phyloP scores from a whole-genome alignment of 2,329 filamentous ascomycete species.

The Colletotrichum siamense region DNA sequence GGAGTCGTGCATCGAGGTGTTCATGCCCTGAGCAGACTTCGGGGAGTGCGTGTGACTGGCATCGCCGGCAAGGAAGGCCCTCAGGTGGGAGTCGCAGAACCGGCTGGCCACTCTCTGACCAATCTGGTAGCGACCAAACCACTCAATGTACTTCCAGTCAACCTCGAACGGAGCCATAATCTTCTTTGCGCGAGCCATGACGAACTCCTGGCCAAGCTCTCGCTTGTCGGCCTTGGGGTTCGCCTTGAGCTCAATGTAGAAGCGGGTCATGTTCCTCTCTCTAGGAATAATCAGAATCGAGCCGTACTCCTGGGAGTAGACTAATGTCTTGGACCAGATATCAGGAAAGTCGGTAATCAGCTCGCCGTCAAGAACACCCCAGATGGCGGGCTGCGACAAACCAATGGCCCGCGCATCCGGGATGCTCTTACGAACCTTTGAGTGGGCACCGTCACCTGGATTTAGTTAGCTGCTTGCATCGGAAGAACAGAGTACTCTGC shows the following conservation, averaged over 20 bases:
- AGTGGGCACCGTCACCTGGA: slow-evolving; percentile 72
- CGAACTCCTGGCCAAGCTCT: slow-evolving; percentile 65
- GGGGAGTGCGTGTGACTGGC: slow-evolving; percentile 76
- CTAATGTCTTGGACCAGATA: slow-evolving; percentile 75
- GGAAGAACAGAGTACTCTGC: not conserved
- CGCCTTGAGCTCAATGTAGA: slow-evolving; percentile 63
- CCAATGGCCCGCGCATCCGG: slow-evolving; percentile 60
- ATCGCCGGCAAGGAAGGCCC: slow-evolving; percentile 74
- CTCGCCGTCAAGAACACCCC: slow-evolving; percentile 76
- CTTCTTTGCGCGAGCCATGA: slow-evolving; percentile 69
- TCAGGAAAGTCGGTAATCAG: slow-evolving; percentile 77
- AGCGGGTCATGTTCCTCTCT: slow-evolving; percentile 74
- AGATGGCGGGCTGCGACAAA: slow-evolving; percentile 60
- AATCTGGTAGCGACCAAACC: slow-evolving; percentile 77
- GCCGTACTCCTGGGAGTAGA: slow-evolving; percentile 70
- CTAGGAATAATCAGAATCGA: slow-evolving; percentile 78
- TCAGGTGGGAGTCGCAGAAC: slow-evolving; percentile 66
- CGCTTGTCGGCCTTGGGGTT: slow-evolving; percentile 43
- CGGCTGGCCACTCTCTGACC: slow-evolving; percentile 73
- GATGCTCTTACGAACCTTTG: slow-evolving; percentile 71
- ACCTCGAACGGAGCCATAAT: slow-evolving; percentile 65
- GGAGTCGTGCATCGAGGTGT: slow-evolving; percentile 65
- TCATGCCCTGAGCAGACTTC: slow-evolving; percentile 74
- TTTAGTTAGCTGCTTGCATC: not conserved
- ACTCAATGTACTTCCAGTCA: slow-evolving; percentile 66